Conservation (phyloP, 345 rosid species). For the Arabidopsis thaliana region DNA sequence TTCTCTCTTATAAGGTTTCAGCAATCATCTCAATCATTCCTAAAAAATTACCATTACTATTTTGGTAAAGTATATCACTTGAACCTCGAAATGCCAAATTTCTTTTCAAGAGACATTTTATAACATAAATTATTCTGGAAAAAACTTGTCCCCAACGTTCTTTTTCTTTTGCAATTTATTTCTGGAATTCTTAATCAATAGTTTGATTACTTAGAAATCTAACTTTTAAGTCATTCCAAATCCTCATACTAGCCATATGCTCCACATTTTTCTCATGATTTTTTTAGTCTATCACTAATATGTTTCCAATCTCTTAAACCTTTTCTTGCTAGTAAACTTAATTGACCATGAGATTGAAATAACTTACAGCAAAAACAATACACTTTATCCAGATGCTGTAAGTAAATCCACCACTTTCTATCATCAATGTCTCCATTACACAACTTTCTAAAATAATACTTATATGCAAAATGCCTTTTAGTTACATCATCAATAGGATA, state of each 20-base stretch:
- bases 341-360: neutral
- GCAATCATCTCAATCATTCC: neutral
- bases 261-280: constrained; percentile 6
- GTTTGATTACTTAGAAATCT: neutral
- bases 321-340: neutral
- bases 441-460: constrained; percentile 22
- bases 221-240: constrained; percentile 8
- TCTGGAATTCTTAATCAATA: neutral
- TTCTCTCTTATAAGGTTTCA: neutral
- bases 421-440: neutral
- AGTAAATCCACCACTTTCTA: constrained; percentile 24
- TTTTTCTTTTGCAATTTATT: neutral
- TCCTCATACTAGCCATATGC: constrained; percentile 4
- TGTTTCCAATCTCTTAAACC: constrained; percentile 6
- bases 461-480: constrained; percentile 17
- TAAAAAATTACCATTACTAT: constrained; percentile 13
- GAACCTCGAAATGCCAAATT: neutral
- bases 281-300: neutral
- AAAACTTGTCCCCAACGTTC: neutral
- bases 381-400: neutral
- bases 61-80: neutral
- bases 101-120: neutral
- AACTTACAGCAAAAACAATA: constrained; percentile 18
- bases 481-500: neutral
- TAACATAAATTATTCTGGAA: neutral